These are phyloP conservation scores for Calocera cornea DNA, from an alignment of 768 basidiomycete genomes.

Conservation along the genomic window DNA sequence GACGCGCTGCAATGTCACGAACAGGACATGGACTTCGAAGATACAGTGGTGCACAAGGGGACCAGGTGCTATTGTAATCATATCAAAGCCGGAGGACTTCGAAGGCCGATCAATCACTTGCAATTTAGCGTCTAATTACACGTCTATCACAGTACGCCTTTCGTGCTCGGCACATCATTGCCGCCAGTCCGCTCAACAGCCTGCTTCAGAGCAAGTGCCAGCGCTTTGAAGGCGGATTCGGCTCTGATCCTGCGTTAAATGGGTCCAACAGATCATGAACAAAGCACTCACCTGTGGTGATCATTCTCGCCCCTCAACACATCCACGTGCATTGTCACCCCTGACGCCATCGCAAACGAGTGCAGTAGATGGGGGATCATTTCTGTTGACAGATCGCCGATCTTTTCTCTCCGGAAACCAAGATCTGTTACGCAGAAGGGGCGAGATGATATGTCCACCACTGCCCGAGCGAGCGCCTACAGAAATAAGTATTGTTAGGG, in stretches of 20 bases:
- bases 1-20: not conserved
- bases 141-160: constrained; percentile 60
- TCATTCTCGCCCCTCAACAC: constrained; percentile 92
- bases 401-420: constrained; percentile 74
- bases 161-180: constrained; percentile 87
- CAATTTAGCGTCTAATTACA: too few relatives aligned
- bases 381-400: constrained; percentile 90
- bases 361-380: constrained; percentile 98
- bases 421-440: constrained; percentile 92
- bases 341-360: constrained; percentile 94
- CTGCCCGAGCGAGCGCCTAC: constrained; percentile 86
- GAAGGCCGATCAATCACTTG: too few relatives aligned
- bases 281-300: constrained; percentile 74
- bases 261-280: not conserved
- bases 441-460: constrained; percentile 95
- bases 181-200: constrained; percentile 86
- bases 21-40: not conserved
- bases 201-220: constrained; percentile 87
- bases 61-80: too few relatives aligned
- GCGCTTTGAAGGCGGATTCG: constrained; percentile 95
- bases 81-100: too few relatives aligned
- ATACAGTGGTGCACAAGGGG: too few relatives aligned
- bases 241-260: constrained; percentile 38
- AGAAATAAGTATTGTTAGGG: constrained; percentile 4
- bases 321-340: constrained; percentile 87